Evolutionary conservation across 2,329 filamentous ascomycete species (phyloP), one percentile per base, ranked within the genome.

Genomic region (Xylaria sp.): DNA sequence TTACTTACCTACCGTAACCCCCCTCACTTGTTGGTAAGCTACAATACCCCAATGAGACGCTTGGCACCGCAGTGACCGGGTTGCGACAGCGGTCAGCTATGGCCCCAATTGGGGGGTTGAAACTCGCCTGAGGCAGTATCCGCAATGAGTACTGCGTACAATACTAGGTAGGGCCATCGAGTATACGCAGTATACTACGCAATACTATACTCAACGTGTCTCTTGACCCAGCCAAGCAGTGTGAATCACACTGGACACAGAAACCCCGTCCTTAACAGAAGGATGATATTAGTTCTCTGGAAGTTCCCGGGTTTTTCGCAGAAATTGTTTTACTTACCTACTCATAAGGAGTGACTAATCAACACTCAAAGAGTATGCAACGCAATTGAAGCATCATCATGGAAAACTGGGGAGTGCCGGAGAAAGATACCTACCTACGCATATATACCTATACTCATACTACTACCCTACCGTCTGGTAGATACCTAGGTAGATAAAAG

Each of bases 81-180:
- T 59, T 49, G 38, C 20, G 29, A 50, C 55, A 22, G 31, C 36
- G 45, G 36, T 54, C 50, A 36, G 36, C 44, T 57, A 31, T n/a
- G 58, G 53, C 47, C 50, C 53, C 25, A 22, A 53, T 64, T 53
- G 50, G 57, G 49, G 58, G 27, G 22, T 50, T 68, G 62, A 68
- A 68, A 68, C 66, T 60, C 42, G 58, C 62, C 58, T 68, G 62
- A 58, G 15, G 66, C 66, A 60, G 7, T 62, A 68, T 68, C 49
- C 45, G 50, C 66, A 29, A n/a, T 9, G 22, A 39, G 22, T 5
- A 55, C 53, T 31, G 7, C 4, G 29, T 31, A 31, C 29, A n/a
- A 31, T 31, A 31, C 29, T 31, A 4, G 29, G 29, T 17, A 17
- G 39, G 39, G n/a, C n/a, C n/a, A n/a, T n/a, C n/a, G n/a, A n/a